Evolutionary conservation across 2,329 filamentous ascomycete genomes (phyloP), one percentile per base, ranked within the genome.

Genomic region (Beauveria sp.): DNA sequence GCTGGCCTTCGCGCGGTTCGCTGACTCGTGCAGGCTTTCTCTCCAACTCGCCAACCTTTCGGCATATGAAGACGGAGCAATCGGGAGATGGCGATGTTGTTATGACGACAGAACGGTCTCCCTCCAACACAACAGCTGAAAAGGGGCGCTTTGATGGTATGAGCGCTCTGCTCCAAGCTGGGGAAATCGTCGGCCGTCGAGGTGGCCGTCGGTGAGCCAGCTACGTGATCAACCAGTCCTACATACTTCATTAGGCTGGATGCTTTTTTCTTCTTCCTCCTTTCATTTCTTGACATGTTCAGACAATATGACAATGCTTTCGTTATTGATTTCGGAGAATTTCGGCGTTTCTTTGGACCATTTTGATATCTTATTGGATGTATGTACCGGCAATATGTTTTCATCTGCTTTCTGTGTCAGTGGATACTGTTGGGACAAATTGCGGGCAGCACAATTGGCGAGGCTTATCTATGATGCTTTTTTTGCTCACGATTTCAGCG

Each of bases 151-250:
- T 85, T 22, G 83, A 86, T 63, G 83, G 84, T 2, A 83, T 87
- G 72, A 84, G 77, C 62, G 84, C 84, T 7, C 72, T 87, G 12
- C 69, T 86, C 2, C 77, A 76, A 63, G 84, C 84, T 10, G 82
- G 83, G 37, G 83, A 86, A 65, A 82, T 86, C 63, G 81, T 86
- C 44, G 80, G 80, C 61, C 77, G 78, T 47, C 72, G 76, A 56
- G 64, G 66, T 56, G 66, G 65, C 53, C 58, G 65, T 14, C 55
- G 47, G 20, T 62, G 40, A 65, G 26, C 26, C 26, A 41, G n/a
- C 14, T 7, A 37, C 22, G 24, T 48, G 5, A 44, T 18, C 18
- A 22, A 48, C 14, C 34, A 14, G 12, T 6, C 5, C 55, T 34
- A 8, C 26, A 28, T 14, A 37, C 14, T 16, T 37, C 2, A 37